phyloP scores from a whole-genome alignment of 2,329 filamentous ascomycete species.

The Fusarium marasasianum region DNA sequence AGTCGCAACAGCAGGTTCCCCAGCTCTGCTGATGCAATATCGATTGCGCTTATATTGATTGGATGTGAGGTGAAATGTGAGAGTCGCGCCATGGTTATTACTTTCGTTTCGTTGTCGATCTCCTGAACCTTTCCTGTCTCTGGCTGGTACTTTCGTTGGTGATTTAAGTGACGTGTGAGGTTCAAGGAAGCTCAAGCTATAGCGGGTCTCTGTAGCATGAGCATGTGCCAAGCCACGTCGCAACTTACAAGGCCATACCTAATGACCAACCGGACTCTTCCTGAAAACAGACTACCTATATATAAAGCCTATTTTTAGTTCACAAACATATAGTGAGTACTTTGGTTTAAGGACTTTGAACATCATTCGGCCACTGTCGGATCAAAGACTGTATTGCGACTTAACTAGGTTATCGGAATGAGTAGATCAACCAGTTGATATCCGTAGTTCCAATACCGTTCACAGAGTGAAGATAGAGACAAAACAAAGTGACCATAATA shows the following conservation, averaged over 20 bases:
- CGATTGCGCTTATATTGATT: conserved; percentile 37
- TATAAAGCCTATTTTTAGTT: background rate
- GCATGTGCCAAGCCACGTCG: conserved; percentile 41
- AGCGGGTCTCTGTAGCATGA: conserved; percentile 40
- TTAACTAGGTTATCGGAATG: background rate
- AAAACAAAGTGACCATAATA: no score
- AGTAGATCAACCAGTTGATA: no score
- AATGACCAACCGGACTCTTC: background rate
- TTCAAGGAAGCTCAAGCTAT: conserved; percentile 31
- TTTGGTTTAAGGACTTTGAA: background rate
- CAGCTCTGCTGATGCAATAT: conserved; percentile 59
- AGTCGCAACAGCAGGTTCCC: conserved; percentile 72
- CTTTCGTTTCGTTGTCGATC: conserved; percentile 20
- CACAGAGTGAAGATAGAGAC: background rate
- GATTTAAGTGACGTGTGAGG: conserved; percentile 44
- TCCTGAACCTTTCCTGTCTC: background rate
- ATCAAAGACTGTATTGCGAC: background rate
- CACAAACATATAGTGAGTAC: no score
- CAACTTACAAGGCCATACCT: background rate
- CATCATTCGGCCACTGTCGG: no score
- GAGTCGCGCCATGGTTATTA: conserved; percentile 43
- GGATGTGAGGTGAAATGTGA: conserved; percentile 24
- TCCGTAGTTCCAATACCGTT: background rate
- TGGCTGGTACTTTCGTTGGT: conserved; percentile 15
- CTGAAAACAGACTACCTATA: background rate